phyloP scores from a whole-genome alignment of 2,329 filamentous ascomycete genomes.

The Xylariales sp. region DNA sequence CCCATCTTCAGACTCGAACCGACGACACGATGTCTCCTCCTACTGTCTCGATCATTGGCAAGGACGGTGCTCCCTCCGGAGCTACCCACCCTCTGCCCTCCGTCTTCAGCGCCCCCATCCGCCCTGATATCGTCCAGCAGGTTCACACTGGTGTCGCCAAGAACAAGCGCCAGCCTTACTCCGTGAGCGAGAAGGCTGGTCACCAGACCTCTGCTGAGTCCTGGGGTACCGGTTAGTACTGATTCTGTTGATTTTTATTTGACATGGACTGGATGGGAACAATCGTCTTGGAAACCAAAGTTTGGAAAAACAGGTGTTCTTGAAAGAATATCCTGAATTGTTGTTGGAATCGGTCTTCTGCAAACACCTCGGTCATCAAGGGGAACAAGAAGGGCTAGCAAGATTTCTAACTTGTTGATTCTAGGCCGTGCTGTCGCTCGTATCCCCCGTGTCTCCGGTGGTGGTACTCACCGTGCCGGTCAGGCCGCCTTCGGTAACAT shows the following conservation, averaged over 20 bases:
- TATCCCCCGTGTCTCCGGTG: constrained; percentile 99
- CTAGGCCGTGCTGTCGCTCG: constrained; percentile 96
- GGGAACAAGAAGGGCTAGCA: no score
- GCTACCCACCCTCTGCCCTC: constrained; percentile 88
- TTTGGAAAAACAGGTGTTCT: constrained; percentile 1
- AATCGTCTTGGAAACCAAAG: no score
- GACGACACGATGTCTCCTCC: constrained; percentile 72
- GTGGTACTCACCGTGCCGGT: constrained; percentile 99
- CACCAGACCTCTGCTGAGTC: constrained; percentile 99
- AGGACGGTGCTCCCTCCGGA: constrained; percentile 89
- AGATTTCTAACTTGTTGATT: constrained; percentile 4
- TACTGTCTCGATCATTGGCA: constrained; percentile 94
- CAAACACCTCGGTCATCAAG: no score
- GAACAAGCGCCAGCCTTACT: constrained; percentile 99
- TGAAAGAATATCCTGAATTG: no score
- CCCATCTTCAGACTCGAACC: constrained; percentile 1
- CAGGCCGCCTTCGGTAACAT: constrained; percentile 99
- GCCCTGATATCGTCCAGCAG: constrained; percentile 98
- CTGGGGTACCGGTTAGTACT: constrained; percentile 91
- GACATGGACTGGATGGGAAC: not conserved
- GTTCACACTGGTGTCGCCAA: constrained; percentile 99
- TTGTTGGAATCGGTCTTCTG: no score
- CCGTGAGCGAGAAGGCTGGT: constrained; percentile 99
- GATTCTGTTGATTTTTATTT: constrained; percentile 5
- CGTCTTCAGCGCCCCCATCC: constrained; percentile 97